phyloP scores from a whole-genome alignment of 2,329 filamentous ascomycete species.

The Xylogone sp. region DNA sequence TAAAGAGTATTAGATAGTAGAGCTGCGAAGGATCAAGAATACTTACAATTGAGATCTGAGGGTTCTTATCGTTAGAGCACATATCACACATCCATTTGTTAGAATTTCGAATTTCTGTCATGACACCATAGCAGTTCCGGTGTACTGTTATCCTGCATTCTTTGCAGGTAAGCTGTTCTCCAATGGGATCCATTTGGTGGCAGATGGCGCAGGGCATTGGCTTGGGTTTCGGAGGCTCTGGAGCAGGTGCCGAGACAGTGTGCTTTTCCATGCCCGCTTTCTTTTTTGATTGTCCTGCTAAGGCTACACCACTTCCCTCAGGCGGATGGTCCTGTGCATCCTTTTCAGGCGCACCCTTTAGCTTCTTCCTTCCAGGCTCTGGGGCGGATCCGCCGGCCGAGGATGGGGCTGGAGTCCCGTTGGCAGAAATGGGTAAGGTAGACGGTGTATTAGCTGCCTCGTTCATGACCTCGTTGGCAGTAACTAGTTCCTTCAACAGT shows the following conservation, averaged over 20 bases:
- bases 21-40: constrained; percentile 3
- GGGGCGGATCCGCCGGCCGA: constrained; percentile 18
- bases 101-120: constrained; percentile 59
- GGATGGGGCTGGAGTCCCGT: constrained; percentile 19
- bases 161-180: constrained; percentile 72
- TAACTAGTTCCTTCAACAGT: constrained; percentile 67
- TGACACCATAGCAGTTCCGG: constrained; percentile 85
- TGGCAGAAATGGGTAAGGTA: constrained; percentile 13
- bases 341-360: constrained; percentile 51
- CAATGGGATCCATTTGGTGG: constrained; percentile 65
- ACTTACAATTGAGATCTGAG: constrained; percentile 84
- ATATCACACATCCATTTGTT: constrained; percentile 94
- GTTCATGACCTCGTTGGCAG: constrained; percentile 58
- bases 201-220: constrained; percentile 84
- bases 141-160: constrained; percentile 93
- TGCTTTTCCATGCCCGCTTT: constrained; percentile 55
- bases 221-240: constrained; percentile 75
- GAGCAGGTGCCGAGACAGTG: constrained; percentile 60
- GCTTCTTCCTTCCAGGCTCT: constrained; percentile 56
- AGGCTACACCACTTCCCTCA: constrained; percentile 33
- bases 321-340: constrained; percentile 42
- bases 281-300: constrained; percentile 39
- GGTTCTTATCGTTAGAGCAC: constrained; percentile 90
- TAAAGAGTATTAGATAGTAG: constrained; percentile 32
- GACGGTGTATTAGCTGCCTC: constrained; percentile 33